Evolutionary conservation across 2,329 filamentous ascomycete species (phyloP).

Genomic region (Xylariaceae sp.): DNA sequence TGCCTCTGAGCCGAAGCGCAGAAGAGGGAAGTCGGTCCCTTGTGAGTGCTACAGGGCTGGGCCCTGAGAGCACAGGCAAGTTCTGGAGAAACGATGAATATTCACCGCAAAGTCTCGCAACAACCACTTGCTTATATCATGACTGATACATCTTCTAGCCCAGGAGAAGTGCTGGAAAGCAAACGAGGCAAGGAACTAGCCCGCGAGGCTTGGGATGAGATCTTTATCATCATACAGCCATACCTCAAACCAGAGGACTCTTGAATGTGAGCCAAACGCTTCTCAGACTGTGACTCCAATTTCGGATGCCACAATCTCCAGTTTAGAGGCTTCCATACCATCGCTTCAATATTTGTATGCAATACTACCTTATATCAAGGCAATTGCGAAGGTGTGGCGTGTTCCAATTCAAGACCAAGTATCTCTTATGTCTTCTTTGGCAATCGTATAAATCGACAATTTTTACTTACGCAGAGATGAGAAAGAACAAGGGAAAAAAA

Average conservation of each 20-base stretch:
- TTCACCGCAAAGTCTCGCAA: not conserved
- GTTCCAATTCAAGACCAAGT: too few species aligned
- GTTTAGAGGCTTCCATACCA: too few species aligned
- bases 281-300: too few species aligned
- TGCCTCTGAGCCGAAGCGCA: constrained; percentile 7
- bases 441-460: too few species aligned
- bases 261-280: too few species aligned
- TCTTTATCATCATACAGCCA: constrained; percentile 4
- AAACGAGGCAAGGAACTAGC: not conserved
- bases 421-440: too few species aligned
- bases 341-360: too few species aligned
- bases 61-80: constrained; percentile 6
- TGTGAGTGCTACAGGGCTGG: constrained; percentile 9
- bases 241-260: constrained; percentile 39
- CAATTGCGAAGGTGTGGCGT: too few species aligned
- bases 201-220: constrained; percentile 1
- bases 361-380: too few species aligned
- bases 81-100: constrained; percentile 10
- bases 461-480: too few species aligned
- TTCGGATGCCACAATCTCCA: too few species aligned
- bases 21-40: constrained; percentile 11
- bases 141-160: not conserved
- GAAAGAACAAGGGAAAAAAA: too few species aligned
- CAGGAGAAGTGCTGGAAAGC: constrained; percentile 1
- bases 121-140: not conserved